Evolutionary conservation across 2,329 filamentous ascomycete genomes (phyloP), one percentile per base, ranked within the genome.

Genomic region (Stachybotrys elegans): DNA sequence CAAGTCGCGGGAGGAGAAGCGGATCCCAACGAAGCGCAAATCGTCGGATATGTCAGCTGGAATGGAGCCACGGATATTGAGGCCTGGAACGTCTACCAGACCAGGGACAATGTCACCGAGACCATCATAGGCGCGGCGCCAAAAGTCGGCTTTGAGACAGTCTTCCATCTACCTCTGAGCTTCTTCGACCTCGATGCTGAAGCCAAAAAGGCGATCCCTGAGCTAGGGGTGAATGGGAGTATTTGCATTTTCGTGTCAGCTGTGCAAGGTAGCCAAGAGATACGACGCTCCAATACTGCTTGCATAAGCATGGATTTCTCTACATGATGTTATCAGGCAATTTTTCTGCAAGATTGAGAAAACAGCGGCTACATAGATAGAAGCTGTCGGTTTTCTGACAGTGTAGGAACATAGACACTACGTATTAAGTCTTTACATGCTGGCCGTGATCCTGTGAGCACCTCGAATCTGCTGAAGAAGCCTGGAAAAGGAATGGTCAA

Each of bases 21-120:
- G 43, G 0, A 23, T 25, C 0, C 23, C 50, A 43, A 1, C 53
- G 49, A 4, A n/a, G n/a, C n/a, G n/a, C n/a, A n/a, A n/a, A n/a
- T n/a, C n/a, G n/a, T n/a, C n/a, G n/a, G n/a, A n/a, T 57, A 51
- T 16, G 51, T 58, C 2, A 55, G 50, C 40, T 58, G 56, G 56
- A 58, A 58, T 27, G 56, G 56, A 0, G 56, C 53, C 3, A 58
- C 56, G 0, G 56, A 57, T 3, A 48, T 58, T 2, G 48, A 56
- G 2, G 11, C 38, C 1, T 58, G 55, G 48, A 54, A 54, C 8
- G 34, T 58, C 1, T 58, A 58, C 22, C 9, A 41, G 0, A 25
- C 49, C 0, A 43, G 50, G 6, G 22, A 32, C 7, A 45, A 44
- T 14, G 22, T 25, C 2, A 38, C 23, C 2, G 29, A 48, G 13